phyloP scores from a whole-genome alignment of 176 grass and related monocot genomes.

The Phoenix dactylifera region DNA sequence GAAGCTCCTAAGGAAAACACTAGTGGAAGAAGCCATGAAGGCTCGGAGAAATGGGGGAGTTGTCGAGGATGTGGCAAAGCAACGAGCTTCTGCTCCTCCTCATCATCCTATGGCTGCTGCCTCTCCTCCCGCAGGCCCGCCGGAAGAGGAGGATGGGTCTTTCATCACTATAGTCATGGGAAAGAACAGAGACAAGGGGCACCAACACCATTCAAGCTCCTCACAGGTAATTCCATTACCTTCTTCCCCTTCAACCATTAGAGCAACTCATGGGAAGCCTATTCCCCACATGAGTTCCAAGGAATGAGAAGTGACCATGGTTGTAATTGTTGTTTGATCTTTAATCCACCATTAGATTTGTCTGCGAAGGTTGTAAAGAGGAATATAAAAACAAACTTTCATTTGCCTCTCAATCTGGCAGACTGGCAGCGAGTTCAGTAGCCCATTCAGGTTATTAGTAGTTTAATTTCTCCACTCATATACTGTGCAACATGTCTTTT shows the following conservation, averaged over 20 bases:
- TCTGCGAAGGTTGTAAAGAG: no score
- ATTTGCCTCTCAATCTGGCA: no score
- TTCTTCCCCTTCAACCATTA: not conserved
- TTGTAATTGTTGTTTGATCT: no score
- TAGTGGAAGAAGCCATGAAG: conserved; percentile 10
- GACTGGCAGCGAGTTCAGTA: not conserved
- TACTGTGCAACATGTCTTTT: not conserved
- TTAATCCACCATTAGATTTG: no score
- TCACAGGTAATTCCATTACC: conserved; percentile 17
- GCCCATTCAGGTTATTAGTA: not conserved
- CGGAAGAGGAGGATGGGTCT: conserved; percentile 1
- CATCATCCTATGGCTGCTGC: not conserved
- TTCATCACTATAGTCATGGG: conserved; percentile 10
- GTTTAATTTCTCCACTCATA: not conserved
- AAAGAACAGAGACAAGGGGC: conserved; percentile 2
- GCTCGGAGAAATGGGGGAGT: not conserved
- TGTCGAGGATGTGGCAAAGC: no score
- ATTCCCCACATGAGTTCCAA: not conserved
- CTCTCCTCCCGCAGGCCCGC: not conserved
- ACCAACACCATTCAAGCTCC: conserved; percentile 6
- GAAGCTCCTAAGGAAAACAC: conserved; percentile 1
- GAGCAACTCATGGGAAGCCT: not conserved
- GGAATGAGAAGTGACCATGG: not conserved
- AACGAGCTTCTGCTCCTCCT: not conserved
- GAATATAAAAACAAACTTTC: no score